A percentile compares a stretch with the other conserved stretches of the same genome.
Evolutionary conservation across 768 basidiomycete genomes (phyloP).

Genomic region (Pluteus cervinus): DNA sequence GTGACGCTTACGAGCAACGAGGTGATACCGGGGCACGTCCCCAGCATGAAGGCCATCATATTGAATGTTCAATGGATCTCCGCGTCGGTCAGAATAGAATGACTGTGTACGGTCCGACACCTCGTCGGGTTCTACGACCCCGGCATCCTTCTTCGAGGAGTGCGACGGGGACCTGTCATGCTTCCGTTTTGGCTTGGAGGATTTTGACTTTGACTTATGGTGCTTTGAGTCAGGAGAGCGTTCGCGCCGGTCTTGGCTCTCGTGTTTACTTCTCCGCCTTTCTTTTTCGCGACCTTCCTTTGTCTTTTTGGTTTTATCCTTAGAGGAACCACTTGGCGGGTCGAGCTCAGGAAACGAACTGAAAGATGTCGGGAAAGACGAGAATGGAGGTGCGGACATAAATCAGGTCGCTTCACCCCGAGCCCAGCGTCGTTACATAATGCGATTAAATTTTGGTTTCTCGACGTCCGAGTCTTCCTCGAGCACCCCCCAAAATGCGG

Average conservation of each 20-base stretch:
- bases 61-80: constrained; percentile 58
- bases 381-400: constrained; percentile 54
- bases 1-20: constrained; percentile 47
- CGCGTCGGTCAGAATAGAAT: constrained; percentile 64
- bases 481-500: constrained; percentile 52
- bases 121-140: neutral
- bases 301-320: constrained; percentile 6
- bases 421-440: constrained; percentile 11
- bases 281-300: constrained; percentile 15
- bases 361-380: constrained; percentile 61
- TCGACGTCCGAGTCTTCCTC: no score
- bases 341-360: constrained; percentile 65
- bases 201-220: no score
- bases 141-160: constrained; percentile 18
- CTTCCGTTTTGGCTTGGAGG: constrained; percentile 19
- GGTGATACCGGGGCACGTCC: constrained; percentile 61
- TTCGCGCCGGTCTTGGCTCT: constrained; percentile 20
- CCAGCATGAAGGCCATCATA: constrained; percentile 62
- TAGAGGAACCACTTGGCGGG: constrained; percentile 20
- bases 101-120: no score
- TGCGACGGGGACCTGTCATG: constrained; percentile 15
- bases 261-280: constrained; percentile 16
- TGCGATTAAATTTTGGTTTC: no score
- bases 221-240: constrained; percentile 14
- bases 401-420: neutral